Base-by-base conservation (phyloP, 163 green algal genomes). In the Coccomyxa subellipsoidea region DNA sequence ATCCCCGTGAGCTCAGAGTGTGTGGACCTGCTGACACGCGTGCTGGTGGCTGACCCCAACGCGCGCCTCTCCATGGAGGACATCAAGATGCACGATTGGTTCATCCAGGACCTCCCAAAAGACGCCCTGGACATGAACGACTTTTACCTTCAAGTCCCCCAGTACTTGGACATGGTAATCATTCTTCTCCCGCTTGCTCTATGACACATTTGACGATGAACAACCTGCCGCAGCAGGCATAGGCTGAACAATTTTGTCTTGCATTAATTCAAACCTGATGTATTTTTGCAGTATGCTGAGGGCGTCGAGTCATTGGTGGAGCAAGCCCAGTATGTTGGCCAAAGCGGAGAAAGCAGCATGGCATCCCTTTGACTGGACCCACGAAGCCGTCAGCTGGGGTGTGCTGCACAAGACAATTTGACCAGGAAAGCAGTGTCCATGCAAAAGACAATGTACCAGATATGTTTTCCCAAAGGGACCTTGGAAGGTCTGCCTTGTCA, bases 51-150 rank as follows among this genome's bases (percentile, higher is more conserved):
- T 12, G 81, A 92, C 37, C 86, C 86, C 4, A 31, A 35, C 12
- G 38, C 82, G 80, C 82, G 87, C 21, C 84, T 90, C 76, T 80
- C 54, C 53, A 84, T 90, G 82, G 76, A 69, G 31, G 76, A 86
- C 69, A 87, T 90, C 75, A 86, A 84, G 70, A 21, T 31, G 40
- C 85, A 90, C 76, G 66, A 71, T 25, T 90, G 82, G 82, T 90
- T 90, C 66, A 38, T 82, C 35, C 31, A 87, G 72, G 82, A 81
- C 54, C 66, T 90, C 54, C 86, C 84, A 6, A 37, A 79, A 6
- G 86, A 82, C 36, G 82, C 84, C 0, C 76, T 86, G 54, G 82
- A 85, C 32, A 86, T 89, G 82, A 89, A 89, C 77, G 39, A 80
- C 39, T 59, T 59, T 12, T 80, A 80, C 76, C 76, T 80, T 8